Conservation (phyloP, 305 asterid genomes). For the Caryopteris hybrid region DNA sequence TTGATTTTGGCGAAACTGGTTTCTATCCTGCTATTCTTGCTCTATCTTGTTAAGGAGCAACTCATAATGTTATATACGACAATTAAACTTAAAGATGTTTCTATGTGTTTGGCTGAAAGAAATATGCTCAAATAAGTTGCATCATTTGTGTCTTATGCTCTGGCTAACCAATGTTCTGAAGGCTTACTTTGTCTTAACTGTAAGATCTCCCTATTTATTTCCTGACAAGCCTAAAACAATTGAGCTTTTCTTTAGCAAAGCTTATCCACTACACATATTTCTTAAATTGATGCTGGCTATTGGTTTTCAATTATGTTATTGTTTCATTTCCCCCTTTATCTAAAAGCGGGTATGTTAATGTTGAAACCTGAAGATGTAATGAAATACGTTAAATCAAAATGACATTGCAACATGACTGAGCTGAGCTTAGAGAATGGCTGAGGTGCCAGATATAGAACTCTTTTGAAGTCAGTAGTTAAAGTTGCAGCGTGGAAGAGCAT, state of each 20-base stretch:
- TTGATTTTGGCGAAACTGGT: background rate
- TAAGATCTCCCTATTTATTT: background rate
- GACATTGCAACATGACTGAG: background rate
- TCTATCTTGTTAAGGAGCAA: background rate
- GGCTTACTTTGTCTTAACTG: background rate
- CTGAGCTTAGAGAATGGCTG: background rate
- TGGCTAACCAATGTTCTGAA: background rate
- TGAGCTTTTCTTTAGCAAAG: background rate
- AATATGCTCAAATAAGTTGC: background rate
- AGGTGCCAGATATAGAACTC: background rate
- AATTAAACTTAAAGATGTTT: background rate
- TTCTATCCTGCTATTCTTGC: background rate
- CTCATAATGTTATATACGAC: background rate
- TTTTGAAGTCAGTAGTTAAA: background rate
- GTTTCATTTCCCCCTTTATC: background rate
- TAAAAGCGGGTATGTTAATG: background rate
- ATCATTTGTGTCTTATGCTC: background rate
- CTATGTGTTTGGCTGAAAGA: background rate
- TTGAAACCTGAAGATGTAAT: background rate
- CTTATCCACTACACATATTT: background rate
- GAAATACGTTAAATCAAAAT: background rate
- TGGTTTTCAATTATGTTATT: background rate
- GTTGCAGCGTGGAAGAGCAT: background rate
- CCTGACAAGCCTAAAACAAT: background rate
- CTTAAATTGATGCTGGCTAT: background rate